phyloP scores from a whole-genome alignment of 2,329 filamentous ascomycete genomes.

The Helotiales sp. region DNA sequence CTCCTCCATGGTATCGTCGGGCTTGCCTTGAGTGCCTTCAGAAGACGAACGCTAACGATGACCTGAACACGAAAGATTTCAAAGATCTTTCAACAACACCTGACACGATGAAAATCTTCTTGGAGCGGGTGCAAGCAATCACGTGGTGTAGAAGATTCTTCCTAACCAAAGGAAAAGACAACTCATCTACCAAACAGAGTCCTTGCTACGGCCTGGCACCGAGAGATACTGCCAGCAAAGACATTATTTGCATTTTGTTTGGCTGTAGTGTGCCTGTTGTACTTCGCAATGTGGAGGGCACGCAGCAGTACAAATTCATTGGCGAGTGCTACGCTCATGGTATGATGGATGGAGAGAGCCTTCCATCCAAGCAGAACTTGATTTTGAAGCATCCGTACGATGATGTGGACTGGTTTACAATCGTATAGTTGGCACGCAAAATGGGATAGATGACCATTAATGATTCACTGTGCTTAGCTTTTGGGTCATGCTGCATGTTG shows the following conservation, averaged over 20 bases:
- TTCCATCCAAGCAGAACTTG: background rate
- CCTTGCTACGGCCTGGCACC: constrained; percentile 11
- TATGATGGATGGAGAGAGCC: constrained; percentile 21
- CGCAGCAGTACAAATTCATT: constrained; percentile 8
- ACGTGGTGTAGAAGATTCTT: constrained; percentile 18
- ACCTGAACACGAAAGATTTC: constrained; percentile 9
- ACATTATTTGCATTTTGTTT: constrained; percentile 25
- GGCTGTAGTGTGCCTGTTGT: constrained; percentile 28
- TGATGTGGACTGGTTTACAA: background rate
- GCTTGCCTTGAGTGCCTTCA: constrained; percentile 18
- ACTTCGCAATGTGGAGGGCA: background rate
- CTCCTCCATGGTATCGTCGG: constrained; percentile 20
- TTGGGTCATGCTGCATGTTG: no score
- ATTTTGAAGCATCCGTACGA: background rate
- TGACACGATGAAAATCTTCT: constrained; percentile 8
- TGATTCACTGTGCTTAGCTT: background rate
- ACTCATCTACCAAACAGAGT: background rate
- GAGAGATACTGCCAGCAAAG: background rate
- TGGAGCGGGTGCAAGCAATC: constrained; percentile 15
- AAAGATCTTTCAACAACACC: background rate
- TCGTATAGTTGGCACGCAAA: background rate
- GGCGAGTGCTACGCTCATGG: constrained; percentile 26
- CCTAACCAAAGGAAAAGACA: background rate
- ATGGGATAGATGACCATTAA: background rate
- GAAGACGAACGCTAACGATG: background rate